phyloP scores from a whole-genome alignment of 805 yeast species.

The Phaffomyces opuntiae region DNA sequence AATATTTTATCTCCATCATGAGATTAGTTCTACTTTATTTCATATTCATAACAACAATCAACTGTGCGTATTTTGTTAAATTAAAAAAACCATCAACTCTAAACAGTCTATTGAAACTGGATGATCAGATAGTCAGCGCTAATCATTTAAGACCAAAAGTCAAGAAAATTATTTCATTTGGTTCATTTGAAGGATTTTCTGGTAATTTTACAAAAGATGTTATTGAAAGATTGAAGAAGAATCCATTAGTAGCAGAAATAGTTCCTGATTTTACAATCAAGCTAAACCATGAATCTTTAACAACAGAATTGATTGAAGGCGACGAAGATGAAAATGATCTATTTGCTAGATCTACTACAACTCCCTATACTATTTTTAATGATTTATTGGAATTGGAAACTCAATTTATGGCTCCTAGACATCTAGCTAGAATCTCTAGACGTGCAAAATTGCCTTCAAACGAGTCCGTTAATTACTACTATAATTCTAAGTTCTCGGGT shows the following conservation, averaged over 20 bases:
- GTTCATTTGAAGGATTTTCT: constrained; percentile 63
- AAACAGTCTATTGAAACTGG: constrained; percentile 13
- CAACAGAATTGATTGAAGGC: background rate
- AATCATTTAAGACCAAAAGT: constrained; percentile 42
- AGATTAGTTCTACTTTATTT: background rate
- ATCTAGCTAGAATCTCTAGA: constrained; percentile 58
- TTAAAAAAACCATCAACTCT: constrained; percentile 19
- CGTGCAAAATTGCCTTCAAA: constrained; percentile 28
- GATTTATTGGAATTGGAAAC: constrained; percentile 11
- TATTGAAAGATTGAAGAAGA: constrained; percentile 39
- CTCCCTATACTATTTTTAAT: background rate
- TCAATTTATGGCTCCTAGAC: constrained; percentile 54
- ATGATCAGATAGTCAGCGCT: constrained; percentile 21
- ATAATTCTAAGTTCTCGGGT: constrained; percentile 42
- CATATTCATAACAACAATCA: background rate
- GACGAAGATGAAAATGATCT: constrained; percentile 31
- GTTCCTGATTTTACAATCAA: constrained; percentile 58
- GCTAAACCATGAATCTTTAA: constrained; percentile 38
- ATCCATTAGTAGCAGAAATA: constrained; percentile 61
- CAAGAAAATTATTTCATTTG: constrained; percentile 52
- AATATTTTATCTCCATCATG: background rate
- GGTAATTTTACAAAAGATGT: constrained; percentile 50
- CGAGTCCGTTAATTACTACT: constrained; percentile 37
- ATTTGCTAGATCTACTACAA: background rate
- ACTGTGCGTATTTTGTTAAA: constrained; percentile 20